phyloP scores from a whole-genome alignment of 202 grass and related monocot species.

The Sporobolus alterniflorus region DNA sequence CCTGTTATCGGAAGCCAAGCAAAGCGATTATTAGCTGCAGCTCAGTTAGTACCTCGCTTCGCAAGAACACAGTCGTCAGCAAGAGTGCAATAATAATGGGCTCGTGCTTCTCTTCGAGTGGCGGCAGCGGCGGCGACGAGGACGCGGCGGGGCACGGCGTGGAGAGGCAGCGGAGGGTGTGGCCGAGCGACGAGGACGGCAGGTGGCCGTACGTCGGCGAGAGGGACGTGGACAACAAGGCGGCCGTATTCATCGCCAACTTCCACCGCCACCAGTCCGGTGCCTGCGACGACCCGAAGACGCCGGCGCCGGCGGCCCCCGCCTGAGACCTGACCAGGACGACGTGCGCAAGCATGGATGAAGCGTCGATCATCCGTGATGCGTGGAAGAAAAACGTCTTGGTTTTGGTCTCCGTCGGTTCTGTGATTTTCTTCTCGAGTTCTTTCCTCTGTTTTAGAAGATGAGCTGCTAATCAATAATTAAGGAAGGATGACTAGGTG shows the following conservation, averaged over 20 bases:
- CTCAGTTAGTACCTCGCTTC: neutral
- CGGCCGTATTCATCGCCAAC: constrained; percentile 45
- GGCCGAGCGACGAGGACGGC: constrained; percentile 68
- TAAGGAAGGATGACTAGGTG: neutral
- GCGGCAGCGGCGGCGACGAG: neutral
- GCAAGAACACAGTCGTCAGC: neutral
- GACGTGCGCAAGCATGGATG: neutral
- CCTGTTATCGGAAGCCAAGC: neutral
- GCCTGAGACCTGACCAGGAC: neutral
- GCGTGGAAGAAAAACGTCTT: neutral
- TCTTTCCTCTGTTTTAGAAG: neutral
- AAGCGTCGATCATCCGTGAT: neutral
- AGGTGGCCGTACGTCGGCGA: constrained; percentile 43
- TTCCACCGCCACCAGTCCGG: constrained; percentile 52
- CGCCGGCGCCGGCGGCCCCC: neutral
- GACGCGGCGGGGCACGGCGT: neutral
- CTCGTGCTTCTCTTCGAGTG: constrained; percentile 35
- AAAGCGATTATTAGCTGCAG: neutral
- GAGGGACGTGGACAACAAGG: constrained; percentile 49
- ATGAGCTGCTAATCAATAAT: constrained; percentile 48
- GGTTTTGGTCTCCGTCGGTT: neutral
- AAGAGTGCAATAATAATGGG: constrained; percentile 30
- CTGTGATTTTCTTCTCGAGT: neutral
- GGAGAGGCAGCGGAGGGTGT: constrained; percentile 14
- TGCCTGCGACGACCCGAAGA: constrained; percentile 15